Percentiles rank a stretch among this genome's conserved stretches.
Conservation (phyloP, 805 yeast species). For the Wickerhamia fluorescens region DNA sequence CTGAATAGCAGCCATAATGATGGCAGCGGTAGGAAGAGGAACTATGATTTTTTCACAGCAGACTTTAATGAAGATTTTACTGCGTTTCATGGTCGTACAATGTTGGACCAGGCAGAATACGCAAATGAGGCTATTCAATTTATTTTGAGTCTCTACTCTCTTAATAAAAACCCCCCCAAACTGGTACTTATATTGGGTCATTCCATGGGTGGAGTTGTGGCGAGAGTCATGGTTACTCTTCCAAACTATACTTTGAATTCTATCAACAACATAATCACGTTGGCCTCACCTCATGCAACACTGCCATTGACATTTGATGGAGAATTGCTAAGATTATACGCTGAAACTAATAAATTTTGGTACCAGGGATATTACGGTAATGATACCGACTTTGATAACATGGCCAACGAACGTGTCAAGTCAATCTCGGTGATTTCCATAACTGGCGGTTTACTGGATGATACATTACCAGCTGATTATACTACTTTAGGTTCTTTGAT, state of each 20-base stretch:
- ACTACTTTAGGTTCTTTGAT: conserved; percentile 65
- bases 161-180: conserved; percentile 38
- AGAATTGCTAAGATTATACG: conserved; percentile 69
- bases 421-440: conserved; percentile 67
- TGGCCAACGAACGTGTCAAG: background rate
- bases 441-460: conserved; percentile 81
- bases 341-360: conserved; percentile 77
- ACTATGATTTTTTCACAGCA: conserved; percentile 81
- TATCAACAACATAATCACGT: conserved; percentile 75
- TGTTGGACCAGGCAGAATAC: conserved; percentile 90
- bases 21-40: too few species aligned
- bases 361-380: conserved; percentile 50
- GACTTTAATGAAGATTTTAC: conserved; percentile 95
- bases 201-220: conserved; percentile 97
- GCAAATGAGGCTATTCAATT: conserved; percentile 79
- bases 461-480: conserved; percentile 83
- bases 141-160: conserved; percentile 62
- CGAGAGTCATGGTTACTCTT: conserved; percentile 74
- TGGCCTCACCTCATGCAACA: conserved; percentile 87
- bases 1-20: conserved; percentile 12
- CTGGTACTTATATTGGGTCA: conserved; percentile 83
- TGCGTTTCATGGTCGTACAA: conserved; percentile 91
- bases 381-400: conserved; percentile 12
- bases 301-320: conserved; percentile 94
- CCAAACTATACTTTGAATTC: conserved; percentile 68